Percentiles rank a stretch among this genome's conserved stretches.
phyloP scores from a whole-genome alignment of 2,329 filamentous ascomycete genomes.

The Fusarium sp. region DNA sequence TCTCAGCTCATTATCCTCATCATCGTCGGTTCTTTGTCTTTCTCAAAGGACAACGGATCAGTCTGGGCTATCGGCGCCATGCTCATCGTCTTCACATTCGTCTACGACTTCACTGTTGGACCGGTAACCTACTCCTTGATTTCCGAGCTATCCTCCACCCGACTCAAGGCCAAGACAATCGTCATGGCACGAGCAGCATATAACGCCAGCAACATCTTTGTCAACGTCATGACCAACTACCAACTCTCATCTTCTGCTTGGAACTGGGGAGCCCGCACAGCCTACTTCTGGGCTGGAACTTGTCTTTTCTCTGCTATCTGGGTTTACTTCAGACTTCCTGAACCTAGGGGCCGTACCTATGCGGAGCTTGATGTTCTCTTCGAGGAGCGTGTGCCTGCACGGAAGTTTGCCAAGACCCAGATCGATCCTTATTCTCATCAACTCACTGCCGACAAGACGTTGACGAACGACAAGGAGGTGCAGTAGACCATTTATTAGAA shows the following conservation, averaged over 20 bases:
- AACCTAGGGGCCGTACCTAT: constrained; percentile 66
- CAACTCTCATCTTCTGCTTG: constrained; percentile 63
- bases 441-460: constrained; percentile 8
- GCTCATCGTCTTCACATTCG: constrained; percentile 66
- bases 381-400: constrained; percentile 56
- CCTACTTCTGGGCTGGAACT: constrained; percentile 63
- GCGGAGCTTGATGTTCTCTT: constrained; percentile 62
- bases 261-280: constrained; percentile 65
- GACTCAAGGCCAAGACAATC: constrained; percentile 69
- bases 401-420: constrained; percentile 58
- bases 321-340: constrained; percentile 66
- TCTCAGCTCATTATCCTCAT: constrained; percentile 58
- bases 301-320: constrained; percentile 65
- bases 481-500: not conserved
- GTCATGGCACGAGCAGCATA: constrained; percentile 62
- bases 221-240: constrained; percentile 65
- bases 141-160: constrained; percentile 67
- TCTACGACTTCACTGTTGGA: constrained; percentile 69
- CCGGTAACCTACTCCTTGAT: constrained; percentile 68
- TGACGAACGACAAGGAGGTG: constrained; percentile 25
- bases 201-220: constrained; percentile 65
- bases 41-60: constrained; percentile 52
- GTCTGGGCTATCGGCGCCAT: constrained; percentile 63
- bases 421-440: constrained; percentile 55
- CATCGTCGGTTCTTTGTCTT: constrained; percentile 59